These are phyloP conservation scores for Capsicum pubescens DNA, from an alignment of 257 asterid species.

Conservation along the genomic window DNA sequence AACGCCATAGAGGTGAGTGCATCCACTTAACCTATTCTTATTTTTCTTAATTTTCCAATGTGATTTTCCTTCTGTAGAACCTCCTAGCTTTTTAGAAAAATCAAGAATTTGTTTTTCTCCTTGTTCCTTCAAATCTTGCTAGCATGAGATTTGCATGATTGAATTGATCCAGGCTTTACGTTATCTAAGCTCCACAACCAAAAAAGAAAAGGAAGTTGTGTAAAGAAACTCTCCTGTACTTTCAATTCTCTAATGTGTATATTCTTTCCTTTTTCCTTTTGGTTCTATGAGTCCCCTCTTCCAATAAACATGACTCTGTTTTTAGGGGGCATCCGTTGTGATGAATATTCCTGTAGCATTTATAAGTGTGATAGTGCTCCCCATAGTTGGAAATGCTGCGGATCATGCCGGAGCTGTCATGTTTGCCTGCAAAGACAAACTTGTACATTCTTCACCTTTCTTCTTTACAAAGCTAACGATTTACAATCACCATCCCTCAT, in stretches of 20 bases:
- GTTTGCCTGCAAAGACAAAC: slow-evolving; percentile 88
- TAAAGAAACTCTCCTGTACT: not conserved
- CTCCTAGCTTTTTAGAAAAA: not conserved
- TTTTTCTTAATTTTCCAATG: too few species aligned
- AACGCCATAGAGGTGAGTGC: slow-evolving; percentile 66
- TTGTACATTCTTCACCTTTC: slow-evolving; percentile 46
- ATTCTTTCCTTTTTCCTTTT: too few species aligned
- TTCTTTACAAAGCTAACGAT: not conserved
- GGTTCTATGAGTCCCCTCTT: too few species aligned
- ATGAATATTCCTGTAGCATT: slow-evolving; percentile 78
- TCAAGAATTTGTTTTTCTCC: not conserved
- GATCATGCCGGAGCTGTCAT: slow-evolving; percentile 87
- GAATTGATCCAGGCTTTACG: not conserved
- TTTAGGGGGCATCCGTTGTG: slow-evolving; percentile 77
- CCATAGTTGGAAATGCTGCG: slow-evolving; percentile 86
- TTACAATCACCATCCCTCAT: slow-evolving; percentile 29
- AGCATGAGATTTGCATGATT: not conserved
- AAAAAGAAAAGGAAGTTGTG: not conserved
- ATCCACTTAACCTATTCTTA: not conserved
- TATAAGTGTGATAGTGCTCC: slow-evolving; percentile 80
- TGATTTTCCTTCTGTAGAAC: not conserved
- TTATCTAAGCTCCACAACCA: not conserved
- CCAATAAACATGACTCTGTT: not conserved
- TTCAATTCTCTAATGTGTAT: not conserved
- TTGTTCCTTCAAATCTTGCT: not conserved